Evolutionary conservation across 2,329 filamentous ascomycete species (phyloP), one percentile per base, ranked within the genome.

Genomic region (Didymella pomorum): DNA sequence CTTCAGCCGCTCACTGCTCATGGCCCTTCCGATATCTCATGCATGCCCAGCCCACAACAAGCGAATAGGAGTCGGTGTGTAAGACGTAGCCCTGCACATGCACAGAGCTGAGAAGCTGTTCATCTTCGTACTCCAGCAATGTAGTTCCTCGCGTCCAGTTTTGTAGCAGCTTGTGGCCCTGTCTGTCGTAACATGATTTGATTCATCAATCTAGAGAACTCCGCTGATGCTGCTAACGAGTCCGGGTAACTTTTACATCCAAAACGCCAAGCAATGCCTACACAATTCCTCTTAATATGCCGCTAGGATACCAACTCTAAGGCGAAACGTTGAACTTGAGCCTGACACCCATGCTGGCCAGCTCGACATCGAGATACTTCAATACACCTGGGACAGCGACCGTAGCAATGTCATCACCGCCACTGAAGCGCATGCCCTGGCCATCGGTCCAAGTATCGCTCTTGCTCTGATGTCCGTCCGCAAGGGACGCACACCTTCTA

Each of bases 271-370:
- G 51, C 46, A 60, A 60, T 60, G 56, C 56, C 51, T 55, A 60
- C 35, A 47, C 42, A 21, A 45, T 18, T n/a, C 41, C 20, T 21
- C 12, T 29, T 49, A 43, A 49, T 39, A 50, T 37, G 41, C 33
- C n/a, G 10, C 33, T 33, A 25, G 39, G 1, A 12, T 12, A 12
- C 12, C 16, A 14, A 23, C 6, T n/a, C 21, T 55, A 82, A 39
- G 80, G 81, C 44, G 82, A 81, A 43, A 98, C 90, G 76, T 89
- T 89, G 75, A 97, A 98, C 83, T 92, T 97, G 80, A 99, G 86
- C 80, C 93, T 90, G 52, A 99, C 89, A 52, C 95, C 95, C 95
- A 99, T 99, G 55, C 93, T 93, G 33, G 93, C 92, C 69, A 99
- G 81, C 79, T 99, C 95, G 20, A 97, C 93, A 79, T 99, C 95